These are phyloP conservation scores for Nannochloropsis oceanica DNA, from an alignment of 108 stramenopile genomes.

Conservation along the genomic window DNA sequence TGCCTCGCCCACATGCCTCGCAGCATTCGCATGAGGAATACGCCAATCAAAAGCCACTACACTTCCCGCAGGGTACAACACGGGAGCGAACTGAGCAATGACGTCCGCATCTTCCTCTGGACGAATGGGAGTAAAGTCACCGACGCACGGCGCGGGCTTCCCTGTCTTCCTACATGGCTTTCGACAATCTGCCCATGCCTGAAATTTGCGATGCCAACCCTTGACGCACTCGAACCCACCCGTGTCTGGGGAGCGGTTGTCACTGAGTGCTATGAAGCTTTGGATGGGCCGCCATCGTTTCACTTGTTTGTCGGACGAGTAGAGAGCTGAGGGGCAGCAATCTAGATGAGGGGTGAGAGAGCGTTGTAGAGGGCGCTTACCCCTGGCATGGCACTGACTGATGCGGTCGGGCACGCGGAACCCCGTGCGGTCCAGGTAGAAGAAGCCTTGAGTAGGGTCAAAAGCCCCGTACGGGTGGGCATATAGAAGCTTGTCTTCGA, in stretches of 20 bases:
- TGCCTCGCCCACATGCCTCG: slow-evolving; percentile 40
- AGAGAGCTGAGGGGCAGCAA: slow-evolving; percentile 64
- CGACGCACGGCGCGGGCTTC: slow-evolving; percentile 48
- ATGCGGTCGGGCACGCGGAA: slow-evolving; percentile 51
- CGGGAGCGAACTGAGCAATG: slow-evolving; percentile 50
- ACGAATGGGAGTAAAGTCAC: slow-evolving; percentile 74
- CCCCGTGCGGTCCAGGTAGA: slow-evolving; percentile 70
- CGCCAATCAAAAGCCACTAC: slow-evolving; percentile 78
- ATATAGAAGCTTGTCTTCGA: background rate
- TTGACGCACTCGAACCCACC: slow-evolving; percentile 75
- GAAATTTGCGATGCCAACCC: slow-evolving; percentile 80
- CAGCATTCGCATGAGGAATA: slow-evolving; percentile 70
- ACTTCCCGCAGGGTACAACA: slow-evolving; percentile 62
- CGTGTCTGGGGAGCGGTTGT: slow-evolving; percentile 47
- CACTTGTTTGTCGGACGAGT: slow-evolving; percentile 24
- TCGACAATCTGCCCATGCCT: slow-evolving; percentile 36
- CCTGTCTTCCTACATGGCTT: background rate
- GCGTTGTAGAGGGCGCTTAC: slow-evolving; percentile 51
- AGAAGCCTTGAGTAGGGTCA: background rate
- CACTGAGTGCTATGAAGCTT: slow-evolving; percentile 67
- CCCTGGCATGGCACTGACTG: slow-evolving; percentile 10
- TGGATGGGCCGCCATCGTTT: slow-evolving; percentile 80
- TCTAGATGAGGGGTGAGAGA: slow-evolving; percentile 85
- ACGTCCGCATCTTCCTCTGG: slow-evolving; percentile 59
- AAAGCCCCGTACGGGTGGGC: slow-evolving; percentile 9